Evolutionary conservation across 2,329 filamentous ascomycete genomes (phyloP), one percentile per base, ranked within the genome.

Genomic region (Nothopassalora personata): DNA sequence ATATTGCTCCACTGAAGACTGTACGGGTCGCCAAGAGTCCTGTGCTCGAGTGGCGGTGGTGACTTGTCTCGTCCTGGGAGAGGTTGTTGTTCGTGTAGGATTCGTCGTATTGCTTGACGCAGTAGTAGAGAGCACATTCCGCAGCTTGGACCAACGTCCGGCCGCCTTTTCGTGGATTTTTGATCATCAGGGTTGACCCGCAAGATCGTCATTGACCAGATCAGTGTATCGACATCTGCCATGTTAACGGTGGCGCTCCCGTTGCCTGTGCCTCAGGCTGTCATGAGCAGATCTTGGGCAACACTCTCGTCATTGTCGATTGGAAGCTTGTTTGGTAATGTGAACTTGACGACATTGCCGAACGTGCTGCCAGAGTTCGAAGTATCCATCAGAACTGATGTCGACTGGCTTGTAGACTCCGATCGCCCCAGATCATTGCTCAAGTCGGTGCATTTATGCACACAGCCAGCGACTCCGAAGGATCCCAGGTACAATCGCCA

Each of bases 121-220:
- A 62, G 50, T 64, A 64, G 34, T 59, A 57, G 3, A 64, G 53
- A 5, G 51, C 60, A 46, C 62, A 62, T 43, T 64, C 62, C 7
- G 52, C 27, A 2, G 60, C 57, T 1, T n/a, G 62, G 13, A 8
- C 36, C n/a, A 7, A 55, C 10, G 9, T 61, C 7, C 0, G 61
- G 59, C 59, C 59, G 61, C 6, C 13, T 31, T 1, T 34, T 19
- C 3, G 49, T 19, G 0, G 23, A 8, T 4, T 23, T 31, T 10
- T 11, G n/a, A 18, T 43, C 8, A 19, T 39, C 45, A 33, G 55
- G 30, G 11, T 50, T 30, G 13, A 39, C 45, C n/a, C 36, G 45
- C 19, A 61, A 15, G 10, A 47, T 52, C 10, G 28, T 18, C 39
- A 56, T 57, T 2, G 62, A 46, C 46, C 51, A 62, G 7, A 62